Base-by-base conservation (phyloP, 2,329 filamentous ascomycete genomes). In the Diaporthe sp. region DNA sequence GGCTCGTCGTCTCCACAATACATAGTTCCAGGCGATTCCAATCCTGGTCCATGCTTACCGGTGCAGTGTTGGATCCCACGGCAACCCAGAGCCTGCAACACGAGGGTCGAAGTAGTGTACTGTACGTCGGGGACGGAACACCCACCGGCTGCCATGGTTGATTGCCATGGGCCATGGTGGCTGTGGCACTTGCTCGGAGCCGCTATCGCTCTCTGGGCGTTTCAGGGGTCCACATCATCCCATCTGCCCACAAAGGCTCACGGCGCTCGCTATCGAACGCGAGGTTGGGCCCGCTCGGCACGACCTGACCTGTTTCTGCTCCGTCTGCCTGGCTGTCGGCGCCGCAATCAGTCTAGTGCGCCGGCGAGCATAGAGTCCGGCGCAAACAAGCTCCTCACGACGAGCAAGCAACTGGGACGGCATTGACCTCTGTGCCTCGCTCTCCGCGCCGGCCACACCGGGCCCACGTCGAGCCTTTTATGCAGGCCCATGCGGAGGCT, bases 41-140 rank as follows among this genome's bases (percentile, higher is more conserved):
- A 55, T 65, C 71, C 71, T 65, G 61, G 71, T 73, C 71, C 58
- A 65, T 73, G 71, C 71, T 28, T 44, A 28, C n/a, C 62, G 44
- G 44, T 68, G 62, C 46, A 73, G 49, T 73, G 5, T 55, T 65
- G 46, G 44, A 72, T 10, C 46, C 31, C 58, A 55, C 46, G 46
- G 13, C 46, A 25, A 46, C 34, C 42, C 42, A 22, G 42, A 51
- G 55, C 28, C 55, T 61, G 55, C 69, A 61, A 61, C 55, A 46
- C 44, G 55, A 61, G 51, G 4, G 37, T 39, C 3, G 12, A 12
- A 39, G 37, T 39, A 13, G 37, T 2, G 37, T 39, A 39, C 8
- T 39, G 28, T 15, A 53, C 46, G 49, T 55, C 70, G 46, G 68
- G 25, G 62, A 68, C 62, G 46, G 62, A 51, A 37, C 44, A 37